Percentiles rank a stretch among this genome's conserved stretches.
Evolutionary conservation across 1,284 basidiomycete species (phyloP).

Genomic region (Waitea zeae): DNA sequence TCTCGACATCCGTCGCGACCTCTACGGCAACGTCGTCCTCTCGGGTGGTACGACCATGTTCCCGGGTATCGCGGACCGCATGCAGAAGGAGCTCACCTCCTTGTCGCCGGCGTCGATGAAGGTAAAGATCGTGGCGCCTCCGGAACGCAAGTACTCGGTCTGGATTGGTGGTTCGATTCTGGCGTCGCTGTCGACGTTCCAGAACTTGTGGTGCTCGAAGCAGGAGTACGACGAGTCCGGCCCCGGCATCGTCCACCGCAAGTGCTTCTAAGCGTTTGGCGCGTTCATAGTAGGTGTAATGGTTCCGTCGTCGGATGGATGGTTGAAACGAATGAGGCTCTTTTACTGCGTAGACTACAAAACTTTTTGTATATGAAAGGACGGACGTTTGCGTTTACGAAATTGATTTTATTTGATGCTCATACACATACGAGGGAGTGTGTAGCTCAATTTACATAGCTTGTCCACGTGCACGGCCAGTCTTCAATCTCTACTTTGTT

Average conservation of each 20-base stretch:
- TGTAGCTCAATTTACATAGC: too few relatives aligned
- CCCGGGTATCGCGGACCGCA: constrained; percentile 92
- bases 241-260: constrained; percentile 74
- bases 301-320: too few relatives aligned
- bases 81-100: constrained; percentile 93
- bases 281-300: too few relatives aligned
- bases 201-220: constrained; percentile 86
- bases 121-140: constrained; percentile 87
- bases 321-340: too few relatives aligned
- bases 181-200: constrained; percentile 92
- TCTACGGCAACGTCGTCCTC: constrained; percentile 89
- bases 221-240: constrained; percentile 86
- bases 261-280: too few relatives aligned
- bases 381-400: too few relatives aligned
- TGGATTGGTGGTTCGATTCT: constrained; percentile 99
- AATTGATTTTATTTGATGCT: too few relatives aligned
- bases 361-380: too few relatives aligned
- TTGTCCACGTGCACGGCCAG: too few relatives aligned
- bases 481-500: too few relatives aligned
- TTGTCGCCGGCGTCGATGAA: constrained; percentile 81
- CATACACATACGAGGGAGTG: too few relatives aligned
- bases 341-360: too few relatives aligned
- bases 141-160: constrained; percentile 89
- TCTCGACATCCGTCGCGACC: constrained; percentile 72
- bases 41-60: constrained; percentile 97